Conservation (phyloP, 192 early-diverging fungal genomes). For the Funneliformis mosseae region DNA sequence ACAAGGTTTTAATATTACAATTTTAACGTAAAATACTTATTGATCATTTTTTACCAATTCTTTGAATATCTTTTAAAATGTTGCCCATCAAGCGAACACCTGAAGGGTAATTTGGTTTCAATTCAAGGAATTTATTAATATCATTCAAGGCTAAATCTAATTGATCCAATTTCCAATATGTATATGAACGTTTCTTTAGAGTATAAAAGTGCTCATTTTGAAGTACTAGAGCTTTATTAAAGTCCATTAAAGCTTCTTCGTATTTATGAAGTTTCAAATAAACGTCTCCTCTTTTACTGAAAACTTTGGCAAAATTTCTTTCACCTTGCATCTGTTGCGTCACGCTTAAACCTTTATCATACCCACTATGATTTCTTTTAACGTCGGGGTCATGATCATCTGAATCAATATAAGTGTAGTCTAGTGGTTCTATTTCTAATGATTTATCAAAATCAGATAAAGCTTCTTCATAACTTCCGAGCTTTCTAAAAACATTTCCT, state of each 20-base stretch:
- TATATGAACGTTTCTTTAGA: neutral
- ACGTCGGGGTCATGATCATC: neutral
- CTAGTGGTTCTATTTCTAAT: neutral
- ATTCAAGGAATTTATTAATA: neutral
- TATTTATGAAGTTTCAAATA: neutral
- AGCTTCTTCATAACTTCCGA: neutral
- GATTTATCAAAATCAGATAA: neutral
- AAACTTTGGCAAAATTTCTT: neutral
- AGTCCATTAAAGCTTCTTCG: neutral
- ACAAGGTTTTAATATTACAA: too few species aligned
- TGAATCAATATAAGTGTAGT: neutral
- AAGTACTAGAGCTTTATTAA: neutral
- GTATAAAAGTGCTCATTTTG: neutral
- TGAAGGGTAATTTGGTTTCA: neutral
- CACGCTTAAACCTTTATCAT: neutral
- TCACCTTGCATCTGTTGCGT: neutral
- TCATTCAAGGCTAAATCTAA: neutral
- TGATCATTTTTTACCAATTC: neutral
- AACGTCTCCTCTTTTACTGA: neutral
- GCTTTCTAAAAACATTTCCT: neutral
- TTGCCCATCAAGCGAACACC: neutral
- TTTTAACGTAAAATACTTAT: neutral
- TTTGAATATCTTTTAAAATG: neutral
- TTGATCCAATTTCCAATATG: neutral
- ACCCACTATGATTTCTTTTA: neutral